Base-by-base conservation (phyloP, 1,284 basidiomycete genomes). In the Malassezia sympodialis region DNA sequence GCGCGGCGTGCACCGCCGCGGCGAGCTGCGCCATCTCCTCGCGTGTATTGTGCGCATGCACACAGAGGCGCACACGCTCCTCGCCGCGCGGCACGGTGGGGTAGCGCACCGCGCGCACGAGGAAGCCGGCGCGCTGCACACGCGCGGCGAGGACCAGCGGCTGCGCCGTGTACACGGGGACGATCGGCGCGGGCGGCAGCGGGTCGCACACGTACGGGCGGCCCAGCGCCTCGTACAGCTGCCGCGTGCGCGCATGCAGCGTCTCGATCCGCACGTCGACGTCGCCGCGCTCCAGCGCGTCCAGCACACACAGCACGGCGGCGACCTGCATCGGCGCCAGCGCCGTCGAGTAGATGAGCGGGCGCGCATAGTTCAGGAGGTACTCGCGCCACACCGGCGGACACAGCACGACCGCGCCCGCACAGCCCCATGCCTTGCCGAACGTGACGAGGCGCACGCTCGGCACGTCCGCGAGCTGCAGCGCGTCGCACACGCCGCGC, bases 291-390 rank as follows among this genome's bases (percentile, higher is more conserved):
- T 45, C 43, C 24, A 45, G 34, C 17, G 49, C 49, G 53, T 49
- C 27, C 52, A 65, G 54, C 58, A 56, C 21, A 7, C 28, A 42
- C 28, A 53, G 31, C 21, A 51, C 37, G 17, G 49, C 43, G 5
- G 39, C 39, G 15, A 57, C 42, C 24, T 34, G 27, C 5, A 28
- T 31, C 15, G 53, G 51, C 12, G 58, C 5, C 14, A 55, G 42
- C 11, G 57, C 50, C 43, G 56, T 50, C 12, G 58, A 80, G 66
- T 83, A 88, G 15, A 84, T 80, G 60, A 96, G 79, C 4, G 90
- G 83, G 28, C 91, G 80, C 0, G 90, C 90, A 76, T 94, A 96
- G 74, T 96, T 96, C 70, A 94, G 78, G 19, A 96, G 78, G 76
- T 90, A 96, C 58, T 86, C 82, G 7, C 85, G 82, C 28, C 90